These are phyloP conservation scores for Xylaria sp. DNA, from an alignment of 2,329 filamentous ascomycete genomes.

Conservation along the genomic window DNA sequence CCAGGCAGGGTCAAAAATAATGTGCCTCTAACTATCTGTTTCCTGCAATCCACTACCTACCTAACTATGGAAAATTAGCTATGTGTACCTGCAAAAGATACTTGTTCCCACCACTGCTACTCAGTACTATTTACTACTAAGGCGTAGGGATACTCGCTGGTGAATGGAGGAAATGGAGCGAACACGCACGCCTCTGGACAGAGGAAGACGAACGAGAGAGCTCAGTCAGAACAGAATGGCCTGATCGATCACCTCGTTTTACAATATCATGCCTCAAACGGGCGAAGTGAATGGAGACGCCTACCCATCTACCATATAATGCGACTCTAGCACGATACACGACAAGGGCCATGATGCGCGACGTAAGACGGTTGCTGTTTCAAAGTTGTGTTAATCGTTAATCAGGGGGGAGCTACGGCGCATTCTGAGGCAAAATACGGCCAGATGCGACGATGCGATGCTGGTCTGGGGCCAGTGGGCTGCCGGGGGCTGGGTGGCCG, in stretches of 20 bases:
- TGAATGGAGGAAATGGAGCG: not conserved
- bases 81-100: too few relatives aligned
- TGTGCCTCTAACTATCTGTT: slow-evolving; percentile 5
- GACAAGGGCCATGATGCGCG: slow-evolving; percentile 29
- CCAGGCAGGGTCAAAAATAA: slow-evolving; percentile 40
- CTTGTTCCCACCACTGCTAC: not conserved
- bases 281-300: slow-evolving; percentile 14
- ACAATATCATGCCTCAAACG: slow-evolving; percentile 19
- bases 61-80: not conserved
- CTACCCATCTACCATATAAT: not conserved
- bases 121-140: not conserved
- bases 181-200: not conserved
- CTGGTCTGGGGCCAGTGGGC: not conserved
- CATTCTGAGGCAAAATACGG: slow-evolving; percentile 30
- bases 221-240: slow-evolving; percentile 31
- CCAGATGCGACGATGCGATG: slow-evolving; percentile 33
- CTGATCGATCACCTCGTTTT: slow-evolving; percentile 33
- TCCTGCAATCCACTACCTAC: not conserved
- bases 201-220: slow-evolving; percentile 14
- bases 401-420: slow-evolving; percentile 34
- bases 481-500: not conserved
- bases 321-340: slow-evolving; percentile 6
- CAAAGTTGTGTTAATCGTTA: slow-evolving; percentile 40
- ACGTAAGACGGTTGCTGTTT: slow-evolving; percentile 47
- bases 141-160: not conserved